Evolutionary conservation across 2,329 filamentous ascomycete genomes (phyloP).

Genomic region (Fusarium floridanum): DNA sequence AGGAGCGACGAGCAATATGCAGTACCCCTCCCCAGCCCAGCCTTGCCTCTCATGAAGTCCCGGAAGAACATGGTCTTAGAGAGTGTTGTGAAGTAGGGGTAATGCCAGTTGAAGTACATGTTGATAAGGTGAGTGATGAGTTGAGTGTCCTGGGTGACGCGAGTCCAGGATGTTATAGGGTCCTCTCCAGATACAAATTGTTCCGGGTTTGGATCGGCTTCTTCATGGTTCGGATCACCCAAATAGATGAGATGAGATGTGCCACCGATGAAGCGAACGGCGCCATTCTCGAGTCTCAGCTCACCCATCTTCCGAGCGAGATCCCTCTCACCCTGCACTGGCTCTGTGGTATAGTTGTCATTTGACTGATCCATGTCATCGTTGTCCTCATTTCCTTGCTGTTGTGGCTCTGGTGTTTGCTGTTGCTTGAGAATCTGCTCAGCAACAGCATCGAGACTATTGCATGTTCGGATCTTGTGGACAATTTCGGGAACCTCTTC

Average conservation of each 20-base stretch:
- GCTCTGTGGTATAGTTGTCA: constrained; percentile 56
- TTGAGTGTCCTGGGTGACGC: constrained; percentile 82
- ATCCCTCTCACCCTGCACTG: constrained; percentile 76
- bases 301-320: constrained; percentile 95
- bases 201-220: constrained; percentile 58
- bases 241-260: constrained; percentile 94
- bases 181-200: constrained; percentile 70
- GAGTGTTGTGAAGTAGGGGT: constrained; percentile 93
- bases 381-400: constrained; percentile 57
- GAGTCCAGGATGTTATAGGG: constrained; percentile 87
- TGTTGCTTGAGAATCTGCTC: constrained; percentile 65
- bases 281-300: constrained; percentile 86
- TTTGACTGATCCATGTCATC: constrained; percentile 56
- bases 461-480: constrained; percentile 88
- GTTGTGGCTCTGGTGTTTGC: constrained; percentile 53
- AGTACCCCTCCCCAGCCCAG: constrained; percentile 66
- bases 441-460: constrained; percentile 71
- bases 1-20: constrained; percentile 89
- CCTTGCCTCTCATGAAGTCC: constrained; percentile 82
- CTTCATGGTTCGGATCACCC: constrained; percentile 60
- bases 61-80: constrained; percentile 88
- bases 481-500: constrained; percentile 87
- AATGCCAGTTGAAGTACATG: constrained; percentile 99
- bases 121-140: constrained; percentile 90
- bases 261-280: constrained; percentile 90